Conservation (phyloP, 129 eudicot genomes). For the Silybum marianum region DNA sequence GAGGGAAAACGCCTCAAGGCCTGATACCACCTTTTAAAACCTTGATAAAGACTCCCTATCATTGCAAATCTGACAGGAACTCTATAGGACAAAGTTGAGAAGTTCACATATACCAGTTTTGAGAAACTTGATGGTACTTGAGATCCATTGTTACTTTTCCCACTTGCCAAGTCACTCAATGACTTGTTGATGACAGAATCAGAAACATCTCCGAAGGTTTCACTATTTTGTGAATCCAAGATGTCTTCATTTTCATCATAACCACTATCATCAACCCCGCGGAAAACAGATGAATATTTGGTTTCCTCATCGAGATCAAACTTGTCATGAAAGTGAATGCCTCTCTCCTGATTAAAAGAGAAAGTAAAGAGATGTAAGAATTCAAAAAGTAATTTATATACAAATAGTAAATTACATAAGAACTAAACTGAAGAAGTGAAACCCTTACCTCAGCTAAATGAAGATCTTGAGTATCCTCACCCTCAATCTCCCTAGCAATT, state of each 20-base stretch:
- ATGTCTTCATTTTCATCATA: slow-evolving; percentile 75
- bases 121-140: slow-evolving; percentile 47
- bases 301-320: slow-evolving; percentile 91
- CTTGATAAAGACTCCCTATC: neutral
- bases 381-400: neutral
- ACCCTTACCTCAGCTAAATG: slow-evolving; percentile 89
- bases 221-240: slow-evolving; percentile 61
- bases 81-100: neutral
- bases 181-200: slow-evolving; percentile 51
- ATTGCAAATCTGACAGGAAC: neutral
- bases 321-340: slow-evolving; percentile 53
- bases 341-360: slow-evolving; percentile 70
- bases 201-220: slow-evolving; percentile 75
- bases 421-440: neutral
- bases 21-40: too few species aligned
- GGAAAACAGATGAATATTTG: slow-evolving; percentile 75
- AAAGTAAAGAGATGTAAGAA: neutral
- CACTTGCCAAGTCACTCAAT: slow-evolving; percentile 38
- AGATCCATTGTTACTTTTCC: slow-evolving; percentile 44
- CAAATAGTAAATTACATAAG: neutral
- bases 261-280: slow-evolving; percentile 85
- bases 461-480: slow-evolving; percentile 91
- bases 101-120: slow-evolving; percentile 32
- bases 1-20: too few species aligned
- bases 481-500: slow-evolving; percentile 92